These are phyloP conservation scores for Colletotrichum sidae DNA, from an alignment of 2,329 filamentous ascomycete genomes.

Conservation along the genomic window DNA sequence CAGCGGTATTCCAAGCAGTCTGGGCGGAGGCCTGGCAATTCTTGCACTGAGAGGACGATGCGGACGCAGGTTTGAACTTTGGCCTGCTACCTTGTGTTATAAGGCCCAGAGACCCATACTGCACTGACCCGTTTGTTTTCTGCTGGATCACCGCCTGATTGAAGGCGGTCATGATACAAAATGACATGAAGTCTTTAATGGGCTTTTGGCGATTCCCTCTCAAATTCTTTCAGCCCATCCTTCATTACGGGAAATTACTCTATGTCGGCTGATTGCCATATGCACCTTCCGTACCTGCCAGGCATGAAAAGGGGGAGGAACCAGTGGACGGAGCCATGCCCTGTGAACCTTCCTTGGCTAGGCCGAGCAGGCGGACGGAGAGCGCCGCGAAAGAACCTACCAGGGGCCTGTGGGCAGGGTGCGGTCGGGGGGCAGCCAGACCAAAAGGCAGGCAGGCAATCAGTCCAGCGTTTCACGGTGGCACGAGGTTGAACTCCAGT, in stretches of 20 bases:
- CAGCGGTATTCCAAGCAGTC: constrained; percentile 20
- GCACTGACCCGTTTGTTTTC: constrained; percentile 36
- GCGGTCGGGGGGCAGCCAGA: constrained; percentile 8
- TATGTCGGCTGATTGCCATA: not conserved
- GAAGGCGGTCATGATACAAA: constrained; percentile 24
- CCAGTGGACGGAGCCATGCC: constrained; percentile 14
- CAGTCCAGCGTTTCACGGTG: constrained; percentile 7
- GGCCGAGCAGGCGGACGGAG: too few species aligned
- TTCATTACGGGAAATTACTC: not conserved
- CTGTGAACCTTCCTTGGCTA: not conserved
- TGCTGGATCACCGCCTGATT: constrained; percentile 25
- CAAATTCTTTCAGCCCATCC: not conserved
- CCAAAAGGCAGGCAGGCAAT: not conserved
- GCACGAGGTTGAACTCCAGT: constrained; percentile 8
- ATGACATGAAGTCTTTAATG: constrained; percentile 5
- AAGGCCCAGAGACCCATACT: constrained; percentile 27
- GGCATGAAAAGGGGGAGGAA: constrained; percentile 1
- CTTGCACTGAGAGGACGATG: constrained; percentile 29
- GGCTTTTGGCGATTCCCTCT: constrained; percentile 14
- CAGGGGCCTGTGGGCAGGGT: not conserved
- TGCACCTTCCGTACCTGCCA: not conserved
- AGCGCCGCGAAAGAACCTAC: too few species aligned
- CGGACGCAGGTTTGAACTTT: constrained; percentile 24
- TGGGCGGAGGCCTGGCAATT: constrained; percentile 21
- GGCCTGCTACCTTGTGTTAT: not conserved